Evolutionary conservation across 2,329 filamentous ascomycete species (phyloP).

Genomic region (Ophiostoma novo-ulmi): DNA sequence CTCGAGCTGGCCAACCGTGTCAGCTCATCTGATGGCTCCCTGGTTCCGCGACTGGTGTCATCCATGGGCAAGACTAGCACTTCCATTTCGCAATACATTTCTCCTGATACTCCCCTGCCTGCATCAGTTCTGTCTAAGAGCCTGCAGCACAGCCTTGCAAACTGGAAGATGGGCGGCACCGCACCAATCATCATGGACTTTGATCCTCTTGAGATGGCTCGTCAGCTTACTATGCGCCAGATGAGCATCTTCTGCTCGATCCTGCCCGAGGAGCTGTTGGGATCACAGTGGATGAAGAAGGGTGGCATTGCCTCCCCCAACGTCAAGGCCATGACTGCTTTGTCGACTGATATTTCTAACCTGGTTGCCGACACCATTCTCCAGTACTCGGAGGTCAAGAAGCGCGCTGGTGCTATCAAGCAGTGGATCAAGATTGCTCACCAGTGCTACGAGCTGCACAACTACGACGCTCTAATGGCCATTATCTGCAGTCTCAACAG

Average conservation of each 20-base stretch:
- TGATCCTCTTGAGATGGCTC: conserved; percentile 81
- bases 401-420: conserved; percentile 83
- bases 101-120: conserved; percentile 67
- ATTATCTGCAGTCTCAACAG: conserved; percentile 93
- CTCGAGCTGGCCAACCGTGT: conserved; percentile 76
- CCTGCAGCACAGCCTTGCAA: conserved; percentile 65
- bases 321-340: conserved; percentile 85
- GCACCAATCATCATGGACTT: conserved; percentile 79
- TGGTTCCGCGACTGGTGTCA: conserved; percentile 77
- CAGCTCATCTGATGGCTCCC: conserved; percentile 60
- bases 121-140: conserved; percentile 66
- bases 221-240: conserved; percentile 88
- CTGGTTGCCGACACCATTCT: conserved; percentile 91
- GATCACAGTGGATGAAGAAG: conserved; percentile 91
- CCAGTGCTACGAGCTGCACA: conserved; percentile 81
- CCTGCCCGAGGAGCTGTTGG: conserved; percentile 83
- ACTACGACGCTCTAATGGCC: conserved; percentile 95
- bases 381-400: conserved; percentile 83
- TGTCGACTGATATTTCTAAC: conserved; percentile 89
- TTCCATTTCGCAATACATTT: conserved; percentile 63
- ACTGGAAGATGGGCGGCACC: conserved; percentile 64
- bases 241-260: conserved; percentile 90
- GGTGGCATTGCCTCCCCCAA: conserved; percentile 73
- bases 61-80: conserved; percentile 85
- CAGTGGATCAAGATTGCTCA: conserved; percentile 96